Evolutionary conservation across 2,329 filamentous ascomycete species (phyloP), one percentile per base, ranked within the genome.

Genomic region (Phialocephala subalpina): DNA sequence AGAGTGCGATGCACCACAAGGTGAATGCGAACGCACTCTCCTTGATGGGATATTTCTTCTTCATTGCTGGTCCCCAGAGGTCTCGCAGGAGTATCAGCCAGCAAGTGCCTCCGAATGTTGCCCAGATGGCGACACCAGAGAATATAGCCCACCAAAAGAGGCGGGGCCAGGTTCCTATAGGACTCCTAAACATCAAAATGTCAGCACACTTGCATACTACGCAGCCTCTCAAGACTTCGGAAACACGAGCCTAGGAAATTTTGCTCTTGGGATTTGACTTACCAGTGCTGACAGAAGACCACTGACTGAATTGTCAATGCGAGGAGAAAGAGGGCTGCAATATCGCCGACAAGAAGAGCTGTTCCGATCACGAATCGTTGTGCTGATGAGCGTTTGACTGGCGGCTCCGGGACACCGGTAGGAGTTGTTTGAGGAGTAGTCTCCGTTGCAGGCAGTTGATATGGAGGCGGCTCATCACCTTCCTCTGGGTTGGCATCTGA

Each of bases 391-490:
- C 22, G 20, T 40, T 60, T 62, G 11, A 40, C 20, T 4, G 42
- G 18, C 29, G 45, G 29, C 45, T 18, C 45, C 8, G 18, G 27
- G 3, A n/a, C n/a, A n/a, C n/a, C n/a, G n/a, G n/a, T n/a, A n/a
- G n/a, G n/a, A n/a, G 36, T 47, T 6, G 27, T 6, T 6, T 36
- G 53, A 2, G 29, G 25, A 35, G 56, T 29, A 9, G 36, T 40
- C 12, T 45, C 20, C 7, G 38, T 22, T 1, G 29, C 27, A 22
- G 55, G 57, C 38, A 57, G 45, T 56, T 66, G 56, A 49, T 70
- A 68, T n/a, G 68, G 66, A 2, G 68, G 68, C 1, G 68, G 68
- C 33, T 68, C 60, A 3, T 68, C 67, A 1, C 52, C 56, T 27
- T 47, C 18, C 22, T 22, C 42, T 1, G 52, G 18, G 11, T 14